These are phyloP conservation scores for Staphylotrichum longicolle DNA, from an alignment of 495 filamentous ascomycete species.

Conservation along the genomic window DNA sequence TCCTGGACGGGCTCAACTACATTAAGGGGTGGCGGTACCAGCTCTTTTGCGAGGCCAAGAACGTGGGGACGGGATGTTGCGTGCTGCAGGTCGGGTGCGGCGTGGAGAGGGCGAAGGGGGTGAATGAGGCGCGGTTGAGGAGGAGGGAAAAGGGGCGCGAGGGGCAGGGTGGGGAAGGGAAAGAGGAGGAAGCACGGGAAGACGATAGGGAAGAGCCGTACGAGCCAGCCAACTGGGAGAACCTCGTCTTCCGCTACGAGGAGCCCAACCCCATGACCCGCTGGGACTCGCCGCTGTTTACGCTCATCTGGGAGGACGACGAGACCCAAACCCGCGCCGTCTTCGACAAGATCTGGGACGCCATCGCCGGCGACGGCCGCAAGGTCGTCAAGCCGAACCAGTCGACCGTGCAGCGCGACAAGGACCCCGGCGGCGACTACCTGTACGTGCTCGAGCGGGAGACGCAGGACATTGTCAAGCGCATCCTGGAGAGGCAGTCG, in stretches of 20 bases:
- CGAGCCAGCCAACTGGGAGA: constrained; percentile 71
- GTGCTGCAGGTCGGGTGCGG: constrained; percentile 84
- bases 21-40: constrained; percentile 98
- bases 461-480: constrained; percentile 76
- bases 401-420: constrained; percentile 68
- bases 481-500: constrained; percentile 70
- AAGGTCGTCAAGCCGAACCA: constrained; percentile 70
- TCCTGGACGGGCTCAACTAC: constrained; percentile 90
- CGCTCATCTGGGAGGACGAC: constrained; percentile 75
- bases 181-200: not conserved
- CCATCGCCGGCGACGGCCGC: constrained; percentile 59
- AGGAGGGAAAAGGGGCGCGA: constrained; percentile 20
- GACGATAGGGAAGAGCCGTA: constrained; percentile 56
- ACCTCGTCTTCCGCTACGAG: constrained; percentile 92
- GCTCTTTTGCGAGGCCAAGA: constrained; percentile 91
- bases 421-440: constrained; percentile 67
- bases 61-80: constrained; percentile 74
- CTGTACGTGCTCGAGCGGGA: constrained; percentile 81
- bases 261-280: constrained; percentile 92
- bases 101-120: constrained; percentile 61
- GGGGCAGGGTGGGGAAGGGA: constrained; percentile 4
- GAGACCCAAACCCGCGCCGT: constrained; percentile 45
- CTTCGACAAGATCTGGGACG: constrained; percentile 70
- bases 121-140: constrained; percentile 52
- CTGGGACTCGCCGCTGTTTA: constrained; percentile 95